Conservation (phyloP, 2,329 filamentous ascomycete species). For the Ophiostoma triangulosporum region DNA sequence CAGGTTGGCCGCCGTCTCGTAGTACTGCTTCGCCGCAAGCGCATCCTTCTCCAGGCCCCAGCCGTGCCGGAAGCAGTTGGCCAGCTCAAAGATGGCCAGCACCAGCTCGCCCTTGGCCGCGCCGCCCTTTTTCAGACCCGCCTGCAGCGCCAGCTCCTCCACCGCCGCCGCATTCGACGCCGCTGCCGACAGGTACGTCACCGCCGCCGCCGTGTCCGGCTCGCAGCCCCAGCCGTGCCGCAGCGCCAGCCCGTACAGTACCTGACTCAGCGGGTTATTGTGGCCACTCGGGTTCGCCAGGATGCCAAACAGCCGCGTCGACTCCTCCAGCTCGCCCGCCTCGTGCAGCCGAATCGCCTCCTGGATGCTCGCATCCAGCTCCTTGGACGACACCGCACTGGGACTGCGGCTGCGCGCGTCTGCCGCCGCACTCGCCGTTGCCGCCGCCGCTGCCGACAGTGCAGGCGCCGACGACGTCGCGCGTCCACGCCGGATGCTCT, state of each 20-base stretch:
- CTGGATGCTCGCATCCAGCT: slow-evolving; percentile 63
- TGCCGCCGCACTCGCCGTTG: slow-evolving; percentile 6
- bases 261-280: slow-evolving; percentile 90
- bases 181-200: slow-evolving; percentile 75
- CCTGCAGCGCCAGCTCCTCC: slow-evolving; percentile 70
- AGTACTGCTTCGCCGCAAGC: slow-evolving; percentile 81
- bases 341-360: slow-evolving; percentile 94
- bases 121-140: slow-evolving; percentile 85
- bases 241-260: slow-evolving; percentile 84
- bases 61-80: slow-evolving; percentile 83
- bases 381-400: slow-evolving; percentile 32
- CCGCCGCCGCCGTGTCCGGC: slow-evolving; percentile 56
- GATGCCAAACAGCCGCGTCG: slow-evolving; percentile 72
- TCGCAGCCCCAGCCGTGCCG: slow-evolving; percentile 90
- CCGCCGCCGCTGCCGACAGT: slow-evolving; percentile 13
- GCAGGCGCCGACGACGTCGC: background rate
- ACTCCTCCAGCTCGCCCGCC: slow-evolving; percentile 59
- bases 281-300: slow-evolving; percentile 72
- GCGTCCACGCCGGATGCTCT: background rate
- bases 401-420: slow-evolving; percentile 14
- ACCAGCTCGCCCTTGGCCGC: slow-evolving; percentile 92
- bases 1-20: slow-evolving; percentile 92
- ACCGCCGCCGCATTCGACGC: slow-evolving; percentile 82
- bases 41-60: slow-evolving; percentile 86
- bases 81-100: slow-evolving; percentile 89